These are phyloP conservation scores for Coemansia asiatica DNA, from an alignment of 192 early-diverging fungal species.

Conservation along the genomic window DNA sequence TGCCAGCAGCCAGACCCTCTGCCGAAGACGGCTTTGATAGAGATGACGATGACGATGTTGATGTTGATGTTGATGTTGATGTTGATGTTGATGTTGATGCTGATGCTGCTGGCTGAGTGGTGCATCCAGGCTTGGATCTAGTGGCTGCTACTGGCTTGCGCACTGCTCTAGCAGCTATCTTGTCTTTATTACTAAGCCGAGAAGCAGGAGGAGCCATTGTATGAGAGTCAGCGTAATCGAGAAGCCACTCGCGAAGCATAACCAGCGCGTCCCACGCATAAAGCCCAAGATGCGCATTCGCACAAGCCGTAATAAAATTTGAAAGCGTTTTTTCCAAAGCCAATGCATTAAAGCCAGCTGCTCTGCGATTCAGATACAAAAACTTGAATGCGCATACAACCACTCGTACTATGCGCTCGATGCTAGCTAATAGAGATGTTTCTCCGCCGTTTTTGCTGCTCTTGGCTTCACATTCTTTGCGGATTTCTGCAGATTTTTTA, in stretches of 20 bases:
- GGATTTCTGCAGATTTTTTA: slow-evolving; percentile 20
- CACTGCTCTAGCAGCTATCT: slow-evolving; percentile 18
- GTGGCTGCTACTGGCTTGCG: slow-evolving; percentile 25
- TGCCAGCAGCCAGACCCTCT: slow-evolving; percentile 15
- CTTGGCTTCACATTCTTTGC: slow-evolving; percentile 3
- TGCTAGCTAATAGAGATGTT: neutral
- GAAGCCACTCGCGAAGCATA: slow-evolving; percentile 22
- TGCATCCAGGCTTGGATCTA: neutral
- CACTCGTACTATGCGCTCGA: slow-evolving; percentile 31
- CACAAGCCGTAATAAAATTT: slow-evolving; percentile 36
- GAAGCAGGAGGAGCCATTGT: slow-evolving; percentile 1
- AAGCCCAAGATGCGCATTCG: slow-evolving; percentile 38
- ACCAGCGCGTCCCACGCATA: slow-evolving; percentile 32
- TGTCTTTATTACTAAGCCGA: neutral
- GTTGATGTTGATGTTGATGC: too few relatives aligned
- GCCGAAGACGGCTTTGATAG: neutral
- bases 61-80: too few relatives aligned
- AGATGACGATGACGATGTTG: neutral
- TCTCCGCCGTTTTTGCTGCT: neutral
- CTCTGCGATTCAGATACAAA: slow-evolving; percentile 22
- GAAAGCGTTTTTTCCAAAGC: slow-evolving; percentile 49
- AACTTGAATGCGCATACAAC: slow-evolving; percentile 24
- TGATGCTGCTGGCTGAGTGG: neutral
- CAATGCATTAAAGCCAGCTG: slow-evolving; percentile 37
- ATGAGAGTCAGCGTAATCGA: slow-evolving; percentile 39